Conservation (phyloP, 768 basidiomycete genomes). For the Rhodotorula sphaerocarpa region DNA sequence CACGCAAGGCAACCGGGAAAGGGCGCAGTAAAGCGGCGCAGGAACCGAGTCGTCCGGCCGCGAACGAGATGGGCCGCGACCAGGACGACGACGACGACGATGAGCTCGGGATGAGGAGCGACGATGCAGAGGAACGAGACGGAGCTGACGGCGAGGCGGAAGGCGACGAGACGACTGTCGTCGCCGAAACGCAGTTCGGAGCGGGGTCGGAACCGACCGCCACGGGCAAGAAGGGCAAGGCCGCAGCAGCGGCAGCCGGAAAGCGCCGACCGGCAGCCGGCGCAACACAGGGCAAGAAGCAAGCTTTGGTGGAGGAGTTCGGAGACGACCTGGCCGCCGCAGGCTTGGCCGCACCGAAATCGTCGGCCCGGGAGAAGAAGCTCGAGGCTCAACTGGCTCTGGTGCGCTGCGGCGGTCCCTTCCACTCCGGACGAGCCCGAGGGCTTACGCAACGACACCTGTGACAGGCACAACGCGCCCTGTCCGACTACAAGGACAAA, state of each 20-base stretch:
- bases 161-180: constrained; percentile 8
- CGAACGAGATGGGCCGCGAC: neutral
- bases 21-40: neutral
- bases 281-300: too few species aligned
- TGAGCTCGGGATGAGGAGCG: neutral
- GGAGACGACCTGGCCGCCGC: too few species aligned
- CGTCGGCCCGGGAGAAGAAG: constrained; percentile 17
- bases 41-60: neutral
- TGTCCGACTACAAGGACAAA: neutral
- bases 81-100: constrained; percentile 1
- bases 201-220: neutral
- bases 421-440: too few species aligned
- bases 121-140: too few species aligned
- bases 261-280: neutral
- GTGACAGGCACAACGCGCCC: constrained; percentile 7
- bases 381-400: constrained; percentile 23
- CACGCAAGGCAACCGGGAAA: too few species aligned
- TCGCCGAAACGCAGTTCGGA: constrained; percentile 22
- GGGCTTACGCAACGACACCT: too few species aligned
- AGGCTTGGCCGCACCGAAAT: neutral
- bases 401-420: constrained; percentile 2
- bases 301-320: too few species aligned
- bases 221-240: neutral
- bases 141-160: neutral
- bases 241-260: neutral